Evolutionary conservation across 768 basidiomycete genomes (phyloP).

Genomic region (Guyanaporus albipodus): DNA sequence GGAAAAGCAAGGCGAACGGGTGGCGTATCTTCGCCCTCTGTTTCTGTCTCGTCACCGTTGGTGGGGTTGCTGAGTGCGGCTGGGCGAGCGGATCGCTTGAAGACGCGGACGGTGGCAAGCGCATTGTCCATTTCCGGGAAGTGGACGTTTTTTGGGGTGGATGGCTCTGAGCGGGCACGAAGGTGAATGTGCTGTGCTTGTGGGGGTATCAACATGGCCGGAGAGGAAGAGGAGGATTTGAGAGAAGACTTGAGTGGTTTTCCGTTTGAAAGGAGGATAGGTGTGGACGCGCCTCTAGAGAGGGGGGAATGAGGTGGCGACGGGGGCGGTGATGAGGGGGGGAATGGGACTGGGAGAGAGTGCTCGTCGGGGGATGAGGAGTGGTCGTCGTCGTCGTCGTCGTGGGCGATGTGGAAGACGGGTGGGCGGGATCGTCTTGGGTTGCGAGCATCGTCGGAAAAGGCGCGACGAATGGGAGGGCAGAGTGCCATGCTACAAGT

Average conservation of each 20-base stretch:
- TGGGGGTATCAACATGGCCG: conserved; percentile 7
- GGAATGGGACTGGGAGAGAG: conserved; percentile 2
- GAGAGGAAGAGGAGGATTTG: conserved; percentile 43
- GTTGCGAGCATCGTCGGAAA: conserved; percentile 48
- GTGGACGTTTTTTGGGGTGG: conserved; percentile 82
- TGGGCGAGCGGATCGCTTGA: conserved; percentile 65
- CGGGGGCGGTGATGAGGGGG: conserved; percentile 34
- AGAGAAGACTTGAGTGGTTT: conserved; percentile 86
- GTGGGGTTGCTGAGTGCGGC: conserved; percentile 42
- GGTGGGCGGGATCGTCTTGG: too few species aligned
- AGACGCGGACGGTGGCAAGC: conserved; percentile 59
- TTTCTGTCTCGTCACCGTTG: conserved; percentile 42
- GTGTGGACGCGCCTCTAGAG: conserved; percentile 36
- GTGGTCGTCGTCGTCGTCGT: conserved; percentile 28
- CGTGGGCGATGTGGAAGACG: conserved; percentile 19
- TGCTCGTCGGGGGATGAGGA: conserved; percentile 16
- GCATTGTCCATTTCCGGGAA: conserved; percentile 69
- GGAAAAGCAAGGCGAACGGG: conserved; percentile 18
- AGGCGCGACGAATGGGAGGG: conserved; percentile 19
- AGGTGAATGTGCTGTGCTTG: conserved; percentile 12
- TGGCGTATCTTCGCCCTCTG: conserved; percentile 31
- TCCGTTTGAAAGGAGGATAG: conserved; percentile 62
- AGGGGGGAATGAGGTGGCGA: conserved; percentile 34
- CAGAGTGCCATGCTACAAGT: conserved; percentile 16
- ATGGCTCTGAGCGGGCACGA: conserved; percentile 55